Base-by-base conservation (phyloP, 2,329 filamentous ascomycete species). In the Allantophomopsis cytisporea region DNA sequence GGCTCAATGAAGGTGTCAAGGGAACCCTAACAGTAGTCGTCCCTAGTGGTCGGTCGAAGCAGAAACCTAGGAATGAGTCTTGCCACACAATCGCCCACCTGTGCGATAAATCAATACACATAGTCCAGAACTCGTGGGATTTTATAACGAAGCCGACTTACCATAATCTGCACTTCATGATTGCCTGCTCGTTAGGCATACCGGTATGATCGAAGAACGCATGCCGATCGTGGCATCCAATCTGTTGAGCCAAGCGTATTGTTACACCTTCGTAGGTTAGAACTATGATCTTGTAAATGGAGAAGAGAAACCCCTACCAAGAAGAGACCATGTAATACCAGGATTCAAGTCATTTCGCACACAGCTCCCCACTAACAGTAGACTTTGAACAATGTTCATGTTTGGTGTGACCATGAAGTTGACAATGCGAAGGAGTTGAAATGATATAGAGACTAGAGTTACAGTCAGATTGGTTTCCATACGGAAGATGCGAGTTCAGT, bases 31-130 rank as follows among this genome's bases (percentile, higher is more conserved):
- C 37, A 2, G 23, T 31, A 7, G 31, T 13, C 11, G 20, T 38
- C 16, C 37, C 37, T 17, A 16, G 30, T 18, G 37, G 37, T 12
- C 30, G 37, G 13, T 16, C 37, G 30, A 31, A 38, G 16, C 37
- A 38, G 16, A 38, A 32, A 30, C 23, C 31, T 38, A 38, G 17
- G 16, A 17, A 31, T 32, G 30, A 16, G 20, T 38, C 37, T 21
- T 38, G 37, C 37, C 37, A 38, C 11, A 38, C 37, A 7, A 38
- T 32, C 10, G 37, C 37, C 37, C 37, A 38, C 37, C 37, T 38
- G 14, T 17, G 16, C 16, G 18, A 18, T 20, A 10, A 32, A 16
- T 30, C 15, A 34, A 11, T 34, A 34, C 14, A 3, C 14, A 13
- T 8, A 34, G 3, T 14, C 31, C 3, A 33, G 23, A n/a, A 12